Evolutionary conservation across 2,329 filamentous ascomycete genomes (phyloP).

Genomic region (Venturiaceae sp.): DNA sequence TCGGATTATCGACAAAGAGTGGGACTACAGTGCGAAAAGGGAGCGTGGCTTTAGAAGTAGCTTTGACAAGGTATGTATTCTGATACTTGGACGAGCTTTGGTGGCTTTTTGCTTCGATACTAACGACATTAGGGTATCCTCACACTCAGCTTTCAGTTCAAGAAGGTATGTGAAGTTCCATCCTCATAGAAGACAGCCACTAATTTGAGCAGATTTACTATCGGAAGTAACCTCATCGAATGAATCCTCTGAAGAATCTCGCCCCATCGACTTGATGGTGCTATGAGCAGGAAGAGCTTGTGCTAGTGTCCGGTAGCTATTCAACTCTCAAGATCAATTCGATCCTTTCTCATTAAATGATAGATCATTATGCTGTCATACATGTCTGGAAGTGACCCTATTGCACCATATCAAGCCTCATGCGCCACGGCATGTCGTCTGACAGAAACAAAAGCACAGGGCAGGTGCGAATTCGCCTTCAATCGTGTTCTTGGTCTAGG

Average conservation of each 20-base stretch:
- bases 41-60: slow-evolving; percentile 93
- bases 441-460: neutral
- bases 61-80: slow-evolving; percentile 77
- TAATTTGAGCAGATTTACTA: slow-evolving; percentile 40
- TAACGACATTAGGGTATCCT: slow-evolving; percentile 62
- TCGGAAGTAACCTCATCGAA: slow-evolving; percentile 38
- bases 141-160: slow-evolving; percentile 97
- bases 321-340: neutral
- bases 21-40: slow-evolving; percentile 95
- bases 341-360: neutral
- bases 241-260: too few species aligned
- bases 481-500: too few species aligned
- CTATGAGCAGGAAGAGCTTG: too few species aligned
- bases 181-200: neutral
- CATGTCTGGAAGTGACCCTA: neutral
- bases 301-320: neutral
- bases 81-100: neutral
- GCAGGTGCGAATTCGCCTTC: neutral
- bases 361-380: neutral
- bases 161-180: slow-evolving; percentile 55
- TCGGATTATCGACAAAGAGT: slow-evolving; percentile 94
- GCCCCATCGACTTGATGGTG: too few species aligned
- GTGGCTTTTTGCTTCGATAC: slow-evolving; percentile 16
- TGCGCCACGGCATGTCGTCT: neutral
- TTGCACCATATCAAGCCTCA: neutral